Conservation (phyloP, 2,329 filamentous ascomycete species). For the Ascochyta fabae region DNA sequence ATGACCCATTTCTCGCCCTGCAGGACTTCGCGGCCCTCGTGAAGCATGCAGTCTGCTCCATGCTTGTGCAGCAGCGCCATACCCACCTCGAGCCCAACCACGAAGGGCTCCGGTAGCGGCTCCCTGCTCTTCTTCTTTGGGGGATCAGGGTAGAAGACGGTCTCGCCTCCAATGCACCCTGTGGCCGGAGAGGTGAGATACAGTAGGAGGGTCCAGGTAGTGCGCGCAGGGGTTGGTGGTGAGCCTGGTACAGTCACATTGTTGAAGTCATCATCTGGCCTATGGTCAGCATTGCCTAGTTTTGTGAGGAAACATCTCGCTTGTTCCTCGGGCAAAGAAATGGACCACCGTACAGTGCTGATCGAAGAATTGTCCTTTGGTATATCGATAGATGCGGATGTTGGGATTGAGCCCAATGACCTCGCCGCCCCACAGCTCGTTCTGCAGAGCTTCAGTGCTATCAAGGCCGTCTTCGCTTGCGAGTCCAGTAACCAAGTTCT, state of each 20-base stretch:
- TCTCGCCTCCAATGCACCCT: constrained; percentile 84
- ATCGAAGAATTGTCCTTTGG: constrained; percentile 86
- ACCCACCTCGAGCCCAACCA: constrained; percentile 79
- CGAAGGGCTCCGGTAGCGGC: constrained; percentile 65
- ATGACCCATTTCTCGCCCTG: constrained; percentile 91
- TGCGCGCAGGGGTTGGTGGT: constrained; percentile 62
- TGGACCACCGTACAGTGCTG: constrained; percentile 75
- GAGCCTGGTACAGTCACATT: constrained; percentile 62
- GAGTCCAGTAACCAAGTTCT: constrained; percentile 58
- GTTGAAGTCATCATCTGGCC: constrained; percentile 81
- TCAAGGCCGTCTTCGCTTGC: constrained; percentile 42
- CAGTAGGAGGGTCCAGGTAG: constrained; percentile 89
- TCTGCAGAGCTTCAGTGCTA: constrained; percentile 41
- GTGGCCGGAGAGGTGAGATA: constrained; percentile 80
- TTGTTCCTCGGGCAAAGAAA: not conserved
- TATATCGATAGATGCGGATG: constrained; percentile 88
- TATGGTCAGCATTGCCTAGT: constrained; percentile 3
- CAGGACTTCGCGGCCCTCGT: constrained; percentile 81
- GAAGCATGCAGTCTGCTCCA: constrained; percentile 85
- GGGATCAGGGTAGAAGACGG: constrained; percentile 79
- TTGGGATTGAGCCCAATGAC: constrained; percentile 86
- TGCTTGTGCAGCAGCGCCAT: constrained; percentile 88
- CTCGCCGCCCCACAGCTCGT: constrained; percentile 74
- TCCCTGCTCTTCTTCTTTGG: constrained; percentile 52
- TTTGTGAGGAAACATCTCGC: not conserved